Conservation (phyloP, 306 rosid genomes). For the Vicia sativa region DNA sequence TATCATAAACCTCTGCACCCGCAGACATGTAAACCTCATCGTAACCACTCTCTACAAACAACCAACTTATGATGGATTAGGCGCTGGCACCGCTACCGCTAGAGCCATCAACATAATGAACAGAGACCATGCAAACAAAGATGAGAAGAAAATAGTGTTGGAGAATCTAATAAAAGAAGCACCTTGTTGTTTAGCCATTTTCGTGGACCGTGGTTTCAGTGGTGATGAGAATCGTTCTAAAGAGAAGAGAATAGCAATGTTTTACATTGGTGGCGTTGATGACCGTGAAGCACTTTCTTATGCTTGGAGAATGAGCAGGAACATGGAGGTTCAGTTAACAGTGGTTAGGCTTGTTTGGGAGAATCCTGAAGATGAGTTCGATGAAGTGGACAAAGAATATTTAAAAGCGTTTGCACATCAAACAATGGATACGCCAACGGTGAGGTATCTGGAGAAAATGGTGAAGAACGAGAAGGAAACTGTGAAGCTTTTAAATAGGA, state of each 20-base stretch:
- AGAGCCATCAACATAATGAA: constrained; percentile 49
- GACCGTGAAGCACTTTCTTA: constrained; percentile 51
- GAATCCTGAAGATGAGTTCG: constrained; percentile 35
- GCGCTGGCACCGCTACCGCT: constrained; percentile 43
- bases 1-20: constrained; percentile 33
- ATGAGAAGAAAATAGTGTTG: constrained; percentile 38
- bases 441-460: constrained; percentile 41
- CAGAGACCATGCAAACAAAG: constrained; percentile 33
- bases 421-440: not conserved
- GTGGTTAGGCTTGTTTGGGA: constrained; percentile 53
- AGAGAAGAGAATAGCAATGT: constrained; percentile 36
- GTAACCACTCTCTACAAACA: constrained; percentile 40
- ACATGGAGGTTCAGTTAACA: constrained; percentile 25
- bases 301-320: constrained; percentile 51
- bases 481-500: constrained; percentile 34
- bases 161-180: constrained; percentile 36
- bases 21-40: constrained; percentile 35
- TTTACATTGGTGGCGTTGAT: constrained; percentile 41
- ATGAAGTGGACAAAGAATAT: constrained; percentile 31
- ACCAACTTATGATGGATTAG: constrained; percentile 48
- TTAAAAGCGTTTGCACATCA: constrained; percentile 3
- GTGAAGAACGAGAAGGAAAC: constrained; percentile 51
- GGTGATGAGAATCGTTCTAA: constrained; percentile 5
- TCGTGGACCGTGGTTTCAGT: constrained; percentile 40
- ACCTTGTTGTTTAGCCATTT: constrained; percentile 41